Percentiles rank a stretch among this genome's conserved stretches.
Evolutionary conservation across 2,329 filamentous ascomycete species (phyloP).

Genomic region (Fusarium citri): DNA sequence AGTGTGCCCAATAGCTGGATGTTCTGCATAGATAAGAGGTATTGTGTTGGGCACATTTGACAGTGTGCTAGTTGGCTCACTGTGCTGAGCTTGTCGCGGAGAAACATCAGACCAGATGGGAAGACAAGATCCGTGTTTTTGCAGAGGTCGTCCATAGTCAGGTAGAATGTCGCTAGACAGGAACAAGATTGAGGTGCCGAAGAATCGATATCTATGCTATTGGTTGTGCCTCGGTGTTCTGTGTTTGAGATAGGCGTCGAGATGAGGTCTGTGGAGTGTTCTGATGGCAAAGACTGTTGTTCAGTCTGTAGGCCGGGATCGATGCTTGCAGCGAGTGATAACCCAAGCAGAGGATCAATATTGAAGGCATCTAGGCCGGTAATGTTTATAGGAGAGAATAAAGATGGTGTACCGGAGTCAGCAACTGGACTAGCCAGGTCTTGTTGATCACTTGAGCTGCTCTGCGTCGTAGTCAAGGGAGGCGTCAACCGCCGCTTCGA

Average conservation of each 20-base stretch:
- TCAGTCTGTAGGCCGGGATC: accelerated
- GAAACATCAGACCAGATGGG: not conserved
- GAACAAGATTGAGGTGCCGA: not conserved
- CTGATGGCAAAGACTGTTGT: accelerated
- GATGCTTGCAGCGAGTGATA: not conserved
- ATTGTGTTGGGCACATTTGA: not conserved
- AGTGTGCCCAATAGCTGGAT: not conserved
- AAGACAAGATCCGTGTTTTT: not conserved
- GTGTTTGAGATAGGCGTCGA: accelerated
- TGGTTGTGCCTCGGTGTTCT: not conserved
- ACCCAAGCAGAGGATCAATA: not conserved
- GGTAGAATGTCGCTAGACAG: conserved; percentile 6
- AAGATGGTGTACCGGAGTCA: not conserved
- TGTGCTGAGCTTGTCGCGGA: not conserved
- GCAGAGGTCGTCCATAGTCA: conserved; percentile 1
- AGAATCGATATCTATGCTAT: accelerated
- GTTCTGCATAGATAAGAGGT: conserved; percentile 7
- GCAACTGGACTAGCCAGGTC: accelerated
- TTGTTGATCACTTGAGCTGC: not conserved
- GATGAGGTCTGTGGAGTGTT: accelerated
- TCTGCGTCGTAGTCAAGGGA: not conserved
- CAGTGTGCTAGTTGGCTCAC: not conserved
- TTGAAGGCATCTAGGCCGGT: not conserved
- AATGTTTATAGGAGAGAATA: not conserved
- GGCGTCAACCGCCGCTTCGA: not conserved